These are phyloP conservation scores for Coemansia sp. DNA, from an alignment of 192 early-diverging fungal species.

Conservation along the genomic window DNA sequence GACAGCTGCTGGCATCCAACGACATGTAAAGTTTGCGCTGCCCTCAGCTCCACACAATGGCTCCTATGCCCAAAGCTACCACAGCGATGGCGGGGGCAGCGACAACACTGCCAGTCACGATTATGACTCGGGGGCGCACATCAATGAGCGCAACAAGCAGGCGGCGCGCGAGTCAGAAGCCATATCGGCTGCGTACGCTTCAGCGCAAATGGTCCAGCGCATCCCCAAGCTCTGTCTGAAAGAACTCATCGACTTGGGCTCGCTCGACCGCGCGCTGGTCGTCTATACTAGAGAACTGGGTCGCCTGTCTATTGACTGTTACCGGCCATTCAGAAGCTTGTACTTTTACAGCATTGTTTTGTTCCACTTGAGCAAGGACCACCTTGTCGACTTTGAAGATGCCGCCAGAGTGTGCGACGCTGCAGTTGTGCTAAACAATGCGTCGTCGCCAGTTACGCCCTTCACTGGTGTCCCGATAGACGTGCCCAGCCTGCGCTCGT, in stretches of 20 bases:
- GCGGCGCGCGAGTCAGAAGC: not conserved
- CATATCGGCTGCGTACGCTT: not conserved
- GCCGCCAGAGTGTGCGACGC: conserved; percentile 25
- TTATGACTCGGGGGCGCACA: conserved; percentile 6
- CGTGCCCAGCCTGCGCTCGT: conserved; percentile 21
- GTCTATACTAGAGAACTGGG: conserved; percentile 25
- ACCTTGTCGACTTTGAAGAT: conserved; percentile 2
- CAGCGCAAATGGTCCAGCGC: conserved; percentile 14
- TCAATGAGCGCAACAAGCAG: not conserved
- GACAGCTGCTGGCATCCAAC: not conserved
- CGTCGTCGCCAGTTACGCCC: not conserved
- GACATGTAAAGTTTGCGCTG: conserved; percentile 32
- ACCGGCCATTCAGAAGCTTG: conserved; percentile 33
- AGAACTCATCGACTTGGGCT: conserved; percentile 32
- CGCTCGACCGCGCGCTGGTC: conserved; percentile 24
- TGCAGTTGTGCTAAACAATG: conserved; percentile 39
- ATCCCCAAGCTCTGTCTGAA: conserved; percentile 25
- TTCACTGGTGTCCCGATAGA: not conserved
- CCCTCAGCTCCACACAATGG: conserved; percentile 1
- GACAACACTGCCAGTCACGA: conserved; percentile 7
- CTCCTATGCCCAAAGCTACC: not conserved
- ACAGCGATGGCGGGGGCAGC: conserved; percentile 3
- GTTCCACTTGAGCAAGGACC: conserved; percentile 19
- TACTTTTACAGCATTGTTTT: conserved; percentile 33
- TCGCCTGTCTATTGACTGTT: conserved; percentile 28